Evolutionary conservation across 305 asterid species (phyloP).

Genomic region (Solanum hybrid): DNA sequence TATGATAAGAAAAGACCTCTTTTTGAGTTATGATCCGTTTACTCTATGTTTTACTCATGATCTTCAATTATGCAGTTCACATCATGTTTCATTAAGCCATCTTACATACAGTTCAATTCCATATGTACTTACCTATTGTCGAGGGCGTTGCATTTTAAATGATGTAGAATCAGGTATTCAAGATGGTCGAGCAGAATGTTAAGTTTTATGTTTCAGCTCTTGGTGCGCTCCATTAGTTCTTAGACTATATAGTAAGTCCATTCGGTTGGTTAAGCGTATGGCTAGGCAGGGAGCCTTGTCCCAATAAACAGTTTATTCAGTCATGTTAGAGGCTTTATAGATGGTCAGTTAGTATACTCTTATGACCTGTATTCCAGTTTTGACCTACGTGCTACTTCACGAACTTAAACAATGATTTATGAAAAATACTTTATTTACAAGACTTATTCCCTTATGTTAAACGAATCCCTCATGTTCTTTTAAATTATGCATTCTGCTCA

Average conservation of each 20-base stretch:
- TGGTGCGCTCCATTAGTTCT: neutral
- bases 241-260: neutral
- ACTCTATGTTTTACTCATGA: neutral
- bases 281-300: neutral
- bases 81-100: neutral
- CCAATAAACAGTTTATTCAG: neutral
- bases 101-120: neutral
- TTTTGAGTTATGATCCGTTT: neutral
- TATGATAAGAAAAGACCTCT: neutral
- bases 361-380: neutral
- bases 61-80: neutral
- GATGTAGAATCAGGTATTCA: neutral
- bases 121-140: neutral
- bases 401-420: neutral
- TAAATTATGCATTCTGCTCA: neutral
- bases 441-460: neutral
- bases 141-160: neutral
- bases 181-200: neutral
- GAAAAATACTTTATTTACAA: neutral
- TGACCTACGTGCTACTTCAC: neutral
- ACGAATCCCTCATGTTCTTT: neutral
- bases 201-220: neutral
- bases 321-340: neutral
- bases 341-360: neutral
- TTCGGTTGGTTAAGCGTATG: neutral